phyloP scores from a whole-genome alignment of 2,329 filamentous ascomycete genomes.

The Hymenoscyphus fructigenus region DNA sequence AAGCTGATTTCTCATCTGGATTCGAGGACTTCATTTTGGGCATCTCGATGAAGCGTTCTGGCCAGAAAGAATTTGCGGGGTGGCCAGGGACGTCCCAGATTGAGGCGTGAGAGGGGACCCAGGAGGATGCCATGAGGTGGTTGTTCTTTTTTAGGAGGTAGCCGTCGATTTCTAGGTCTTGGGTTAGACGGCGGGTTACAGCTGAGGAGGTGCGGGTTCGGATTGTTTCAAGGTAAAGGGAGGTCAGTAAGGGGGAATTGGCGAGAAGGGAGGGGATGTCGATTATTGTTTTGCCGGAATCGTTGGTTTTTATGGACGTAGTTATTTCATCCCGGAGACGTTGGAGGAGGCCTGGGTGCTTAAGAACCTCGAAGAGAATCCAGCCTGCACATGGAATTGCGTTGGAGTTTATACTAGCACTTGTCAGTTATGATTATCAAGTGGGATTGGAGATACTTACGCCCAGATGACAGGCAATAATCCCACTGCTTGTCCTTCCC shows the following conservation, averaged over 20 bases:
- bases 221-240: slow-evolving; percentile 20
- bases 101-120: slow-evolving; percentile 15
- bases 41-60: slow-evolving; percentile 25
- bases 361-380: slow-evolving; percentile 20
- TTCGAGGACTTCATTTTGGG: slow-evolving; percentile 17
- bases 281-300: slow-evolving; percentile 10
- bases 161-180: slow-evolving; percentile 19
- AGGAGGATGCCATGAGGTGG: slow-evolving; percentile 18
- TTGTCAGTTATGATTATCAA: slow-evolving; percentile 4
- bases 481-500: slow-evolving; percentile 16
- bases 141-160: slow-evolving; percentile 21
- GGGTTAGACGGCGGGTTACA: slow-evolving; percentile 13
- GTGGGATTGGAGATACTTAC: neutral
- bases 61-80: slow-evolving; percentile 21
- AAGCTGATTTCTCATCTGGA: slow-evolving; percentile 16
- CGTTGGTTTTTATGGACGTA: neutral
- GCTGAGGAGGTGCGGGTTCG: slow-evolving; percentile 17
- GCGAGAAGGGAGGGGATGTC: slow-evolving; percentile 17
- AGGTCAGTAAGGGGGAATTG: slow-evolving; percentile 16
- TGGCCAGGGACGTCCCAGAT: slow-evolving; percentile 21
- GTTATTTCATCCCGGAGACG: slow-evolving; percentile 19
- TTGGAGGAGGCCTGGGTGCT: slow-evolving; percentile 17
- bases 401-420: slow-evolving; percentile 20
- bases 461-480: slow-evolving; percentile 19
- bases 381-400: slow-evolving; percentile 22